Evolutionary conservation across 768 basidiomycete species (phyloP).

Genomic region (Pilatotrama ljubarskyi): DNA sequence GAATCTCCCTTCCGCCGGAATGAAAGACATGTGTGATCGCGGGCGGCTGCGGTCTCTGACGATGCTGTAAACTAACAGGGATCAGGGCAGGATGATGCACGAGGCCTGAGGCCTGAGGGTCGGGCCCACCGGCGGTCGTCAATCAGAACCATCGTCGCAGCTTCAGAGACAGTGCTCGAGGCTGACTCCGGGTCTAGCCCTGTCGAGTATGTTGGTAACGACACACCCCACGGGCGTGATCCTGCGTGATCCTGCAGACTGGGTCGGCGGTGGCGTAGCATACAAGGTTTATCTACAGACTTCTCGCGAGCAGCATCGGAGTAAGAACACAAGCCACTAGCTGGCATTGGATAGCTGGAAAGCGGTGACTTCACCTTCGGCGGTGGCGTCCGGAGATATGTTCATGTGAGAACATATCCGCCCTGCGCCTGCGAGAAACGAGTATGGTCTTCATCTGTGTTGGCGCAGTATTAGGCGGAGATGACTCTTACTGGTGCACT

Average conservation of each 20-base stretch:
- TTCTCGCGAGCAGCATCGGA: slow-evolving; percentile 17
- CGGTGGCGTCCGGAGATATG: slow-evolving; percentile 6
- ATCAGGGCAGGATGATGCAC: neutral
- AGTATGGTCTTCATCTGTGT: neutral
- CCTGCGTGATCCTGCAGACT: neutral
- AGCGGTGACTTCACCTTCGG: neutral
- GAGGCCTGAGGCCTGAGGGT: too few relatives aligned
- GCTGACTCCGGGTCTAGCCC: slow-evolving; percentile 13
- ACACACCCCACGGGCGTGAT: too few relatives aligned
- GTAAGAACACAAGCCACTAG: neutral
- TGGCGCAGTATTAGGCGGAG: too few relatives aligned
- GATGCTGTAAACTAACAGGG: neutral
- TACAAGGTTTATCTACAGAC: neutral
- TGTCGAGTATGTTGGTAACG: neutral
- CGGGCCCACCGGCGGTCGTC: neutral
- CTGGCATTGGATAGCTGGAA: neutral
- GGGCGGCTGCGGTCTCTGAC: slow-evolving; percentile 3
- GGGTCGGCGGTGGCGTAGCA: slow-evolving; percentile 1
- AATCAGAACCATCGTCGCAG: neutral
- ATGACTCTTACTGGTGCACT: too few relatives aligned
- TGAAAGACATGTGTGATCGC: neutral
- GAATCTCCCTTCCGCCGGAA: neutral
- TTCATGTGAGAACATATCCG: slow-evolving; percentile 2
- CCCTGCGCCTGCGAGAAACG: neutral
- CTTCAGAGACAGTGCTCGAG: neutral